Conservation (phyloP, 345 rosid species). For the Psidium guajava region DNA sequence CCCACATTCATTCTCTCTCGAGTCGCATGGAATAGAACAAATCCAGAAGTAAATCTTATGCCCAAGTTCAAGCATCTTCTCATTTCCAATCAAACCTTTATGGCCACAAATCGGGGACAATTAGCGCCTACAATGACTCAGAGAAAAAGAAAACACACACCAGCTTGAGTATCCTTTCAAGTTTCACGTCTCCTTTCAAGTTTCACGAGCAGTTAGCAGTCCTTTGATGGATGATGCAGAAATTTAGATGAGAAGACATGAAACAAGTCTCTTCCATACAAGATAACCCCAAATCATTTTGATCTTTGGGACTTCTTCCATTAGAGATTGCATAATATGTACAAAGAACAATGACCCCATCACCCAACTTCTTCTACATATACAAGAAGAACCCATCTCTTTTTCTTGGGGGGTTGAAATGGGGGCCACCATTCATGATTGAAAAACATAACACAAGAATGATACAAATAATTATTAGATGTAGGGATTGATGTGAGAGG, state of each 20-base stretch:
- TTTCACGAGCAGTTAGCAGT: background rate
- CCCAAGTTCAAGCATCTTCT: background rate
- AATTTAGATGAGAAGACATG: background rate
- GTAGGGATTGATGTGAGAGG: conserved; percentile 85
- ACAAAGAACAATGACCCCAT: background rate
- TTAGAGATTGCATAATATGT: background rate
- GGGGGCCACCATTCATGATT: background rate
- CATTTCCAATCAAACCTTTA: background rate
- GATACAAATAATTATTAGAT: conserved; percentile 10
- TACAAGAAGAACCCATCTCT: background rate
- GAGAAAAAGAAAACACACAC: background rate
- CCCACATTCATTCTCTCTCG: background rate
- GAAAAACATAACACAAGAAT: background rate
- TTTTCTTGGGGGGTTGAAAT: background rate
- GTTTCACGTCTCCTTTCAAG: background rate
- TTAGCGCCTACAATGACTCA: background rate
- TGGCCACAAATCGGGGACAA: background rate
- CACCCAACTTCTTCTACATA: background rate
- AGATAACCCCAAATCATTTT: background rate
- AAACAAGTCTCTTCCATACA: background rate
- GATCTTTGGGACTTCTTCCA: background rate
- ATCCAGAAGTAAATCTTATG: background rate
- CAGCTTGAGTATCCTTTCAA: background rate
- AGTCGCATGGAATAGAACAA: background rate
- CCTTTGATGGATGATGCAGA: background rate